phyloP scores from a whole-genome alignment of 495 filamentous ascomycete genomes.

The Geoglossum glabrum region DNA sequence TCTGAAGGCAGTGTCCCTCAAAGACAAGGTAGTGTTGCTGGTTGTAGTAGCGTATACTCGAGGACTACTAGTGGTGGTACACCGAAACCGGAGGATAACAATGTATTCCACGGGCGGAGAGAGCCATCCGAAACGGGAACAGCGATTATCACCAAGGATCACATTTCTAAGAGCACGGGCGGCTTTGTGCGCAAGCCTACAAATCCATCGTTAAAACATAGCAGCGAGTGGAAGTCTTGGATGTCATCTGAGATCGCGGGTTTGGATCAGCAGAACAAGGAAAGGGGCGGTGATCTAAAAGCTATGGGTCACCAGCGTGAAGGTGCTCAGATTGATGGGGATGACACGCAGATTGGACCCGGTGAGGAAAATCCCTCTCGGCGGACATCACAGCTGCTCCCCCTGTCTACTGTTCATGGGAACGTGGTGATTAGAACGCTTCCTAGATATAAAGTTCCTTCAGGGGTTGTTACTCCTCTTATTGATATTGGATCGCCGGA shows the following conservation, averaged over 20 bases:
- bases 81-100: constrained; percentile 11
- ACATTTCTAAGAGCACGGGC: constrained; percentile 13
- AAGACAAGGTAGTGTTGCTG: constrained; percentile 5
- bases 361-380: not conserved
- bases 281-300: constrained; percentile 1
- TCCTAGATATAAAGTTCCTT: not conserved
- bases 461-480: not conserved
- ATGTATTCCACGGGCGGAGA: not conserved
- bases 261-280: constrained; percentile 17
- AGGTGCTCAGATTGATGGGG: constrained; percentile 34
- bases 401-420: not conserved
- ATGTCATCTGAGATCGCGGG: constrained; percentile 27
- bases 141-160: constrained; percentile 22
- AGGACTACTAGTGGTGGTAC: constrained; percentile 29
- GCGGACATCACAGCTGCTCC: not conserved
- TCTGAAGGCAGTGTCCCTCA: not conserved
- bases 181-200: constrained; percentile 1
- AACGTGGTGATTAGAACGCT: not conserved
- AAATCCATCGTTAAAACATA: constrained; percentile 9
- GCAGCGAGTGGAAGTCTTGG: constrained; percentile 32
- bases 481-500: not conserved
- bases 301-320: constrained; percentile 37
- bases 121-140: constrained; percentile 12
- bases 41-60: constrained; percentile 35
- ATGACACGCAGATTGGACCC: constrained; percentile 18